phyloP scores from a whole-genome alignment of 31 red algal genomes.

The Bonnemaisonia californica region DNA sequence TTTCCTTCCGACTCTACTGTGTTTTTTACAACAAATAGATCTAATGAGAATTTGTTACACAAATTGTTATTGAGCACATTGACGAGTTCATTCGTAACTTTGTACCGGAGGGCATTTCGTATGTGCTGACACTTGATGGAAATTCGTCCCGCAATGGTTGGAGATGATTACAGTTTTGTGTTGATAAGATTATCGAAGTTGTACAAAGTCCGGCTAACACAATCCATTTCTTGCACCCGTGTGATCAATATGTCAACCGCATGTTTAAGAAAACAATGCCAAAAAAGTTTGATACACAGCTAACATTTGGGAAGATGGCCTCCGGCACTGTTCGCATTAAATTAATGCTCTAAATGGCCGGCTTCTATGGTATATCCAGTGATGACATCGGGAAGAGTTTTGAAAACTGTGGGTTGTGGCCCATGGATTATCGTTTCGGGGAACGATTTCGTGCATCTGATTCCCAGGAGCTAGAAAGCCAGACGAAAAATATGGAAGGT shows the following conservation, averaged over 20 bases:
- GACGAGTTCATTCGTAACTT: background rate
- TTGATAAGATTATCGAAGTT: constrained; percentile 21
- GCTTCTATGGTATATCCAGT: too few relatives aligned
- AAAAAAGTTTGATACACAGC: too few relatives aligned
- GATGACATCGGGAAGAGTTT: too few relatives aligned
- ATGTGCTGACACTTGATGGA: constrained; percentile 10
- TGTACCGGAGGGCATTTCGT: background rate
- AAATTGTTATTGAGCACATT: background rate
- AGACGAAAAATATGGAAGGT: too few relatives aligned
- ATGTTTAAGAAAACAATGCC: background rate
- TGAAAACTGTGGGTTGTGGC: too few relatives aligned
- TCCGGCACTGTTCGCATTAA: too few relatives aligned
- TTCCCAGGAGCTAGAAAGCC: background rate
- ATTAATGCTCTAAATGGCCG: too few relatives aligned
- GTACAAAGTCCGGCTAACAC: constrained; percentile 27
- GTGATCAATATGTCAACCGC: constrained; percentile 32
- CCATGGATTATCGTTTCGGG: too few relatives aligned
- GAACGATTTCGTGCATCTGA: too few relatives aligned
- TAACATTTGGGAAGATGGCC: too few relatives aligned
- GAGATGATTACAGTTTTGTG: constrained; percentile 1
- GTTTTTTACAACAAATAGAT: background rate
- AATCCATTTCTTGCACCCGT: constrained; percentile 21
- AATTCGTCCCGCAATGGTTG: constrained; percentile 6
- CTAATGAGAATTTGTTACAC: background rate
- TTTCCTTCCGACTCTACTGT: constrained; percentile 5